phyloP scores from a whole-genome alignment of 192 early-diverging fungal genomes.

The Chytriomyces sp. region DNA sequence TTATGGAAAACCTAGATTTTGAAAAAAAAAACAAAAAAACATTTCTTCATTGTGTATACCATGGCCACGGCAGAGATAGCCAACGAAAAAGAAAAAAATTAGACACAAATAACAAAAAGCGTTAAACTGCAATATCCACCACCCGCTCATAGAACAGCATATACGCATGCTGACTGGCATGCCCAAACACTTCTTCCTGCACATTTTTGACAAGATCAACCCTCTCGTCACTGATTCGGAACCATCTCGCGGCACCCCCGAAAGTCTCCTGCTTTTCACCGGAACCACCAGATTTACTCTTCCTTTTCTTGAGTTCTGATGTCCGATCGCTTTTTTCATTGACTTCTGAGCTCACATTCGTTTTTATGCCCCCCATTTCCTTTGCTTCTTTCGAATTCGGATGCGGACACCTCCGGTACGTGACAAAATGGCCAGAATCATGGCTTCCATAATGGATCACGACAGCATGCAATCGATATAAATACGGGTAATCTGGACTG shows the following conservation, averaged over 20 bases:
- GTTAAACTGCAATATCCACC: background rate
- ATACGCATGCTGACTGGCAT: slow-evolving; percentile 50
- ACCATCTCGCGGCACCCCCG: slow-evolving; percentile 55
- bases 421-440: slow-evolving; percentile 88
- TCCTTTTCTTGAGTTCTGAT: background rate
- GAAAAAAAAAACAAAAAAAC: too few relatives aligned
- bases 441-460: slow-evolving; percentile 87
- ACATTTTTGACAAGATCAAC: slow-evolving; percentile 53
- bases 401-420: slow-evolving; percentile 67
- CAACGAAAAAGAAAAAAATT: too few relatives aligned
- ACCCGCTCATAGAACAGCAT: slow-evolving; percentile 63
- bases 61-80: too few relatives aligned
- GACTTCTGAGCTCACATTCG: background rate
- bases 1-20: too few relatives aligned
- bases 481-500: slow-evolving; percentile 5
- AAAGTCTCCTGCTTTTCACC: background rate
- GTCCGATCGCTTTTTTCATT: background rate
- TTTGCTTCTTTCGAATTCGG: slow-evolving; percentile 27
- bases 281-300: background rate
- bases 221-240: slow-evolving; percentile 66
- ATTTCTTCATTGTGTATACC: too few relatives aligned
- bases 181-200: slow-evolving; percentile 46
- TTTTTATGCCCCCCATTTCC: background rate
- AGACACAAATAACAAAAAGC: too few relatives aligned
- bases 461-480: slow-evolving; percentile 77